Evolutionary conservation across 129 eudicot species (phyloP), one percentile per base, ranked within the genome.

Genomic region (Ambrosia artemisiifolia): DNA sequence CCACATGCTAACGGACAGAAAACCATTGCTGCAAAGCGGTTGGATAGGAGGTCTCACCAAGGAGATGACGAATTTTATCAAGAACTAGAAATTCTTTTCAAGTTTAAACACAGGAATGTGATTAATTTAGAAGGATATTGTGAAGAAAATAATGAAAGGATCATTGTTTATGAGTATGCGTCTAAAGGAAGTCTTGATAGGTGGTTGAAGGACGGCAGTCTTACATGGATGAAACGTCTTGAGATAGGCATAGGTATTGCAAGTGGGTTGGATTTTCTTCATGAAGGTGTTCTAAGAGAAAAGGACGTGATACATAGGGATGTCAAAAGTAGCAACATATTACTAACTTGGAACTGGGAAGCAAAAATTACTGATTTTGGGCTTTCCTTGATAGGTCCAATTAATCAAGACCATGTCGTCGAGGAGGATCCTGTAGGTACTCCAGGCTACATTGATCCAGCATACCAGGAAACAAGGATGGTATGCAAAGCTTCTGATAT

Each of bases 311-410:
- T 42, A 42, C 54, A 42, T 18, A 63, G 67, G 67, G 32, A 35
- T 14, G 7, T 35, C 4, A 63, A n/a, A 34, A 63, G 47, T 14
- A 18, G 11, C 1, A 65, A 65, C 36, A 43, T 65, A 18, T 36
- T 65, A 65, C 36, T 65, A 18, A 2, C 5, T 43, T 18, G 3
- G 11, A 54, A 65, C 1, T 18, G 54, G 54, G 24, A 24, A 4
- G 71, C 71, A 11, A 65, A 65, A 18, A 44, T 65, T 42, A 6
- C 35, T 46, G 71, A 42, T 43, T 65, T 65, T 65, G 71, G 55
- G 17, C 3, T 19, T 65, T 44, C 71, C 1, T 11, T 42, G 17
- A 43, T 17, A 65, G 11, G 16, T 20, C 19, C 71, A 40, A 44
- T 9, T 17, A 17, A 44, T 65, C 34, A 65, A 17, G 70, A 32